phyloP scores from a whole-genome alignment of 441 rosid species.

The Theobroma grandiflorum region DNA sequence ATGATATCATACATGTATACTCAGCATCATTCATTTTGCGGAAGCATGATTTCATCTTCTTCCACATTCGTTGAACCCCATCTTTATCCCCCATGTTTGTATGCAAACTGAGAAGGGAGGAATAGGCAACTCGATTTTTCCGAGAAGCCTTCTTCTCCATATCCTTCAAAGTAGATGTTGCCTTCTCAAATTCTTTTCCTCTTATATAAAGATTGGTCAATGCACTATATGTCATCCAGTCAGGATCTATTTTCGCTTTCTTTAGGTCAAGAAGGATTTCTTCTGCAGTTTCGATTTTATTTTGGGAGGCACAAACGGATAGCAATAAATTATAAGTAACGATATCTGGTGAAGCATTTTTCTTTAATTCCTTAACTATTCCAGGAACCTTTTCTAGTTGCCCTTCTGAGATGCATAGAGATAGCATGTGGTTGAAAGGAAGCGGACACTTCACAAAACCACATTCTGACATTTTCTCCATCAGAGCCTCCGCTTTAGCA shows the following conservation, averaged over 20 bases:
- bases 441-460: conserved; percentile 66
- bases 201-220: conserved; percentile 70
- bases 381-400: conserved; percentile 61
- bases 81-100: conserved; percentile 67
- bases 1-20: conserved; percentile 75
- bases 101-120: conserved; percentile 79
- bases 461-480: conserved; percentile 79
- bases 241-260: conserved; percentile 67
- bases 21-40: conserved; percentile 77
- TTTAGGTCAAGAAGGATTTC: conserved; percentile 65
- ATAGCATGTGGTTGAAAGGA: conserved; percentile 82
- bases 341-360: conserved; percentile 64
- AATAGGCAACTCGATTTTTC: conserved; percentile 61
- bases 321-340: conserved; percentile 79
- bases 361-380: conserved; percentile 65
- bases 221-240: conserved; percentile 86
- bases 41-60: conserved; percentile 62
- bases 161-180: conserved; percentile 71
- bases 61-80: conserved; percentile 72
- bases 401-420: conserved; percentile 62
- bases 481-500: conserved; percentile 76
- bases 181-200: conserved; percentile 58
- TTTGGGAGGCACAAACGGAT: conserved; percentile 58
- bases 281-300: conserved; percentile 70
- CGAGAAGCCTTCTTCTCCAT: conserved; percentile 80